Percentiles rank a stretch among this genome's conserved stretches.
Conservation (phyloP, 305 asterid genomes). For the Fraxinus xanthoxyloides region DNA sequence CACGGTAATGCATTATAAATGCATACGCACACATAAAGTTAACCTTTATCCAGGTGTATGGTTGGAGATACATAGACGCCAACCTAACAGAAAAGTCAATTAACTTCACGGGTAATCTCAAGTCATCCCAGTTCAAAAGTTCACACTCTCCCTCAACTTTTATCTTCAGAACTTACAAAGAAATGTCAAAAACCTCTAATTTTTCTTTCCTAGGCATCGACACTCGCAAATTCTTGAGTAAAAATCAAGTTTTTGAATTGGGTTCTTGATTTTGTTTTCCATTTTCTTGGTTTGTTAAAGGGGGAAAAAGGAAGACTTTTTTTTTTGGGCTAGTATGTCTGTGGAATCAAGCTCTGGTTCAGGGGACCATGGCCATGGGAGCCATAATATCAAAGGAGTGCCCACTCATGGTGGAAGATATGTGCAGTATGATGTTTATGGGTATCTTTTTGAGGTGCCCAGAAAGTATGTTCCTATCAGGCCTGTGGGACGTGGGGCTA, state of each 20-base stretch:
- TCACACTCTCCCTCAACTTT: constrained; percentile 22
- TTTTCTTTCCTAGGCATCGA: background rate
- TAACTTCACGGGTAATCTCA: constrained; percentile 32
- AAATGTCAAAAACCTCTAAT: background rate
- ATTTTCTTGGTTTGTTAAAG: background rate
- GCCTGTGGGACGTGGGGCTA: constrained; percentile 79
- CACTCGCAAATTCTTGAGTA: background rate
- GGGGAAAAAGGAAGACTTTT: background rate
- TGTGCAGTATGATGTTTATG: constrained; percentile 69
- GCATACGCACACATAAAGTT: background rate
- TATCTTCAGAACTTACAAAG: background rate
- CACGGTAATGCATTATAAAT: background rate
- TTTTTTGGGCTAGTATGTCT: constrained; percentile 29
- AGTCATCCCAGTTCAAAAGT: constrained; percentile 38
- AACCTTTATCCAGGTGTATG: constrained; percentile 30
- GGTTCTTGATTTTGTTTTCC: constrained; percentile 12
- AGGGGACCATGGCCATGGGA: constrained; percentile 54
- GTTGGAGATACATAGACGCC: constrained; percentile 20
- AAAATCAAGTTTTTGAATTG: constrained; percentile 24
- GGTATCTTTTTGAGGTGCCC: constrained; percentile 68
- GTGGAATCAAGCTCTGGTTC: constrained; percentile 59
- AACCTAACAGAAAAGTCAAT: background rate
- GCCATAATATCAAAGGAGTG: constrained; percentile 53
- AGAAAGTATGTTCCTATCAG: constrained; percentile 63
- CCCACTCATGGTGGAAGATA: constrained; percentile 69